These are phyloP conservation scores for Botrytis squamosa DNA, from an alignment of 2,329 filamentous ascomycete species.

Conservation along the genomic window DNA sequence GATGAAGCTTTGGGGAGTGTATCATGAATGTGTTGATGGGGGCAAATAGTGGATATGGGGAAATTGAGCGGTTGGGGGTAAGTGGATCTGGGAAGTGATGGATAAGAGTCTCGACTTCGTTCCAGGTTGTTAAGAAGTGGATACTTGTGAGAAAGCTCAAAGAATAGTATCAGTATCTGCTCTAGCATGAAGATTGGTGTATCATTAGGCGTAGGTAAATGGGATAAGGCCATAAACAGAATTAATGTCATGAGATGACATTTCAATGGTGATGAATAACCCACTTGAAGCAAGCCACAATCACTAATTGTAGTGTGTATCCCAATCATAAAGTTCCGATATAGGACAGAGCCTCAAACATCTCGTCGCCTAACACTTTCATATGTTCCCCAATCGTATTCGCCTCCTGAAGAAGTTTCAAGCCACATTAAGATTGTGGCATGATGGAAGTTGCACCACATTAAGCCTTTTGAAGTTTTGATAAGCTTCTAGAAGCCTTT, in stretches of 20 bases:
- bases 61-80: background rate
- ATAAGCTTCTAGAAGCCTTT: constrained; percentile 1
- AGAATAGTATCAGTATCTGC: background rate
- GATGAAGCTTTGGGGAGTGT: background rate
- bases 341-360: background rate
- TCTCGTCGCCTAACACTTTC: background rate
- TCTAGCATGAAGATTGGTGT: background rate
- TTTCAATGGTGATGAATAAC: background rate
- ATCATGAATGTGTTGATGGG: background rate
- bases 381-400: background rate
- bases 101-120: background rate
- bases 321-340: background rate
- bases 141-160: background rate
- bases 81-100: background rate
- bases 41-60: background rate
- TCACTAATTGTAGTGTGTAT: background rate
- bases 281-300: background rate
- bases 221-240: background rate
- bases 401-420: background rate
- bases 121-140: background rate
- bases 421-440: background rate
- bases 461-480: background rate
- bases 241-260: background rate
- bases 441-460: background rate
- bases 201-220: background rate